Evolutionary conservation across 202 grass and related monocot species (phyloP).

Genomic region (Panicum virgatum): DNA sequence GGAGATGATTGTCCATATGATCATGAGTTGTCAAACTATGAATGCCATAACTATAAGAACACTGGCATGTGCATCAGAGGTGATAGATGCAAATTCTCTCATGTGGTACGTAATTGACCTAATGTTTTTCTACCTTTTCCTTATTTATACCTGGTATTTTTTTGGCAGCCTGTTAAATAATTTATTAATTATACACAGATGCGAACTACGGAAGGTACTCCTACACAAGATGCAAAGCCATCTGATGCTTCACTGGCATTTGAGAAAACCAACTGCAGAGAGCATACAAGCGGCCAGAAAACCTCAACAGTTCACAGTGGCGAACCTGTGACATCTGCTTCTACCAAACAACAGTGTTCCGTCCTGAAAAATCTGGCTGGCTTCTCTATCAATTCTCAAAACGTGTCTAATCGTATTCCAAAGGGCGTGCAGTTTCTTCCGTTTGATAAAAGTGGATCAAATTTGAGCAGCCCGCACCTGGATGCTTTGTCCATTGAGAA

Average conservation of each 20-base stretch:
- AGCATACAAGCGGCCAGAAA: conserved; percentile 51
- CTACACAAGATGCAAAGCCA: conserved; percentile 50
- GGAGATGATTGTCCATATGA: conserved; percentile 91
- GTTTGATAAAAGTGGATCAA: conserved; percentile 39
- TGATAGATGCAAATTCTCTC: conserved; percentile 93
- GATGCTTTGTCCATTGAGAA: conserved; percentile 38
- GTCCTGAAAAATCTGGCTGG: conserved; percentile 44
- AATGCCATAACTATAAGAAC: conserved; percentile 80
- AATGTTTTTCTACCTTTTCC: conserved; percentile 16
- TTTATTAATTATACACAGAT: conserved; percentile 45
- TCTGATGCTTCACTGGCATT: conserved; percentile 31
- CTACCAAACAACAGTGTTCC: conserved; percentile 31
- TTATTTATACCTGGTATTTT: conserved; percentile 7
- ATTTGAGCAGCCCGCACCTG: conserved; percentile 24
- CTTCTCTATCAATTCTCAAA: conserved; percentile 41
- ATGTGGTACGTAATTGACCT: conserved; percentile 52
- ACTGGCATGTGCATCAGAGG: conserved; percentile 77
- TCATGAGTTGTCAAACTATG: conserved; percentile 88
- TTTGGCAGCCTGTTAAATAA: not conserved
- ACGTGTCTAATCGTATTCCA: conserved; percentile 43
- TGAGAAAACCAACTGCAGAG: conserved; percentile 47
- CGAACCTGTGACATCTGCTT: conserved; percentile 29
- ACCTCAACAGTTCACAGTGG: conserved; percentile 30
- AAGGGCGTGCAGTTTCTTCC: conserved; percentile 85
- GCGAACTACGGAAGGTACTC: conserved; percentile 40